Evolutionary conservation across 2,329 filamentous ascomycete genomes (phyloP), one percentile per base, ranked within the genome.

Genomic region (Apiospora sp.): DNA sequence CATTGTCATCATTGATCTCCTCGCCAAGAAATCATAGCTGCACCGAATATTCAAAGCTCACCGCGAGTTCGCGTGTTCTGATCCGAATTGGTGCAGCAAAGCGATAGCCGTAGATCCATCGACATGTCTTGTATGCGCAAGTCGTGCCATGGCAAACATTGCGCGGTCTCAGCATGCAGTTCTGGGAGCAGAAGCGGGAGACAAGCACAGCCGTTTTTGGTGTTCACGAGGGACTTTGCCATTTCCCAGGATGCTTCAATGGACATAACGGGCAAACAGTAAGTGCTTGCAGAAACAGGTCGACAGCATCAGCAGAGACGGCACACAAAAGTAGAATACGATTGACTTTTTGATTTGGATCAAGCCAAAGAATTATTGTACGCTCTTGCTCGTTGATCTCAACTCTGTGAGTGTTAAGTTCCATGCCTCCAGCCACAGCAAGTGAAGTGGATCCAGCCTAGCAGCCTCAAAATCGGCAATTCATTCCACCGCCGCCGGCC

Each of bases 401-500:
- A 37, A 37, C 37, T 37, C 8, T 37, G 37, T 1, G 1, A 19
- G 14, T 58, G 27, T 61, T 22, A 24, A 13, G 4, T 64, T 34
- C 58, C 12, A 7, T 30, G 16, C 3, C 58, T 64, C 30, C 58
- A 64, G 58, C 58, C 58, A 64, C 58, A 64, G 34, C 16, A 10
- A 24, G 34, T 12, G 49, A 51, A 51, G 58, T 64, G 58, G 58
- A 34, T 34, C 22, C 12, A 6, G 10, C 24, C 27, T n/a, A 10
- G 3, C 54, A 61, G 54, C 54, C 54, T 37, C 58, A 64, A 41
- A 41, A 41, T 41, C 58, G 58, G 58, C 58, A n/a, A 41, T 30
- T 64, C 34, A 64, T 64, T 64, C 58, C 58, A 41, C 58, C 58
- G 58, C 58, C 58, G 58, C 58, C 58, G 58, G 13, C 58, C 58